Evolutionary conservation across 2,329 filamentous ascomycete species (phyloP).

Genomic region (Aspergillus sergii): DNA sequence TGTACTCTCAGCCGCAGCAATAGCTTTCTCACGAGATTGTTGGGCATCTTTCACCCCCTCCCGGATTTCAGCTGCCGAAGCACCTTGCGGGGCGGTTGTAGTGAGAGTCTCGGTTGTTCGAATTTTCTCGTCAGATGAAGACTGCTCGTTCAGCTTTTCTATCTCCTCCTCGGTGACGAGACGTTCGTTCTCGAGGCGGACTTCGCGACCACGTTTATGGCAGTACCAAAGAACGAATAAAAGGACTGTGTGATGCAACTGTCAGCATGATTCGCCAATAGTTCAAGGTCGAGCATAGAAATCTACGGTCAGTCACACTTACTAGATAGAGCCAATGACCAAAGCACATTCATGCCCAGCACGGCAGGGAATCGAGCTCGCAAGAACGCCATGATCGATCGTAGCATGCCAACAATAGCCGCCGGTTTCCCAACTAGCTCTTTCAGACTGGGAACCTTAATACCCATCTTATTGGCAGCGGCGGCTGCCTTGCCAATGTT

Average conservation of each 20-base stretch:
- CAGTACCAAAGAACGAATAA: constrained; percentile 98
- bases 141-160: constrained; percentile 40
- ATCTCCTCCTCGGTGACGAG: constrained; percentile 51
- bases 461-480: constrained; percentile 65
- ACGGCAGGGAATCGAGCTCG: constrained; percentile 88
- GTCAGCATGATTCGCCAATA: constrained; percentile 4
- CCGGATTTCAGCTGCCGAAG: constrained; percentile 42
- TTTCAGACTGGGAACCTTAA: constrained; percentile 72
- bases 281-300: not conserved
- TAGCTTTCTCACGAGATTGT: constrained; percentile 33
- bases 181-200: constrained; percentile 68
- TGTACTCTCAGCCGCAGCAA: constrained; percentile 17
- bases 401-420: constrained; percentile 80
- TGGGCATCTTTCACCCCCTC: constrained; percentile 44
- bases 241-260: constrained; percentile 60
- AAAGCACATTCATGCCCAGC: constrained; percentile 86
- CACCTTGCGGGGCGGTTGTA: constrained; percentile 46
- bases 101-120: constrained; percentile 40
- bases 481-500: constrained; percentile 54
- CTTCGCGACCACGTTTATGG: constrained; percentile 89
- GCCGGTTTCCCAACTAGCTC: constrained; percentile 83
- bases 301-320: constrained; percentile 43
- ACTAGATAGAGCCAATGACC: constrained; percentile 87
- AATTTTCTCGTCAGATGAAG: constrained; percentile 34
- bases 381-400: constrained; percentile 86